Conservation (phyloP, 495 filamentous ascomycete species). For the Daldinia loculata region DNA sequence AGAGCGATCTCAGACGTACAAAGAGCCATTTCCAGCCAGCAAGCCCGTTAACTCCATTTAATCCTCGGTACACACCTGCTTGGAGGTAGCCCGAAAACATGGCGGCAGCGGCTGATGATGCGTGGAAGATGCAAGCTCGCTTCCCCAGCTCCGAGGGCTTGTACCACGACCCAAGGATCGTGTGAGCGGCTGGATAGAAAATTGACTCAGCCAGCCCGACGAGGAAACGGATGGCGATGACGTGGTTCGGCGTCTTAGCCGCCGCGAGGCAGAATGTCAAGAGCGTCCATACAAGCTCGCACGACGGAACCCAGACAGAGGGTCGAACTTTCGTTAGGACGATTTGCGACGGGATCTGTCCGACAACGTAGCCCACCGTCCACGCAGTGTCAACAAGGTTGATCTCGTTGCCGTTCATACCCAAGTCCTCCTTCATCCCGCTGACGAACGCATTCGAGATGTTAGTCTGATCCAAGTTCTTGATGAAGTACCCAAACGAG, state of each 20-base stretch:
- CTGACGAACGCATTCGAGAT: slow-evolving; percentile 54
- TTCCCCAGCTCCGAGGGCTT: slow-evolving; percentile 45
- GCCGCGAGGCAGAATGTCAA: slow-evolving; percentile 48
- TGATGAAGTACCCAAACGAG: slow-evolving; percentile 55
- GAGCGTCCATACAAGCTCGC: slow-evolving; percentile 50
- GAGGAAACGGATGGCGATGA: slow-evolving; percentile 54
- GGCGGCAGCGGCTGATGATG: slow-evolving; percentile 45
- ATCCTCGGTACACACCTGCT: slow-evolving; percentile 54
- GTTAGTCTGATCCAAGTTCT: slow-evolving; percentile 53
- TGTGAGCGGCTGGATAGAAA: slow-evolving; percentile 48
- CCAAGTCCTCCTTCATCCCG: slow-evolving; percentile 50
- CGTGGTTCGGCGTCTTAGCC: slow-evolving; percentile 41
- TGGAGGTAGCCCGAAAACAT: slow-evolving; percentile 57
- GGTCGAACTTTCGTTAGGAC: slow-evolving; percentile 54
- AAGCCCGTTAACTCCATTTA: slow-evolving; percentile 56
- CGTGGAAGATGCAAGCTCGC: slow-evolving; percentile 50
- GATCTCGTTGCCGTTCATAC: slow-evolving; percentile 46
- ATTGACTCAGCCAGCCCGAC: slow-evolving; percentile 59
- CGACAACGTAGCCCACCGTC: slow-evolving; percentile 51
- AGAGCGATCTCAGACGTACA: slow-evolving; percentile 7
- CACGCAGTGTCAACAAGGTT: slow-evolving; percentile 47
- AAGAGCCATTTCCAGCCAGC: slow-evolving; percentile 65
- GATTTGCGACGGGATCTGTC: slow-evolving; percentile 50
- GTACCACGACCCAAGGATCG: slow-evolving; percentile 47
- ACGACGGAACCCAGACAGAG: slow-evolving; percentile 57